Percentiles rank a stretch among this genome's conserved stretches.
Conservation (phyloP, 441 rosid species). For the Pelargonium fulgidum region DNA sequence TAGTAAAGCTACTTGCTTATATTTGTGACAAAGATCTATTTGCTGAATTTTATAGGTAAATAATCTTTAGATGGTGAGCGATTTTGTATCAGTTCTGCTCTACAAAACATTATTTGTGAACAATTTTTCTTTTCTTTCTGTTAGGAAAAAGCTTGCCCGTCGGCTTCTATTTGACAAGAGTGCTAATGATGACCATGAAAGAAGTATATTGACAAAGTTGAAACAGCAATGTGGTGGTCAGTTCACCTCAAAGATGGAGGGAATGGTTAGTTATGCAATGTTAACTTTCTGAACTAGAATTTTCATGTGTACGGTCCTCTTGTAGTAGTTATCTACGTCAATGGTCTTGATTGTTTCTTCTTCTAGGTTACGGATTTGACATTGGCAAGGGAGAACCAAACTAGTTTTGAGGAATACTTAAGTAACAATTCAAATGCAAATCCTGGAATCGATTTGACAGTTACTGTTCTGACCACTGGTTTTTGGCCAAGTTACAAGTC, state of each 20-base stretch:
- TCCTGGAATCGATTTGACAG: conserved; percentile 84
- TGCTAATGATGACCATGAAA: conserved; percentile 90
- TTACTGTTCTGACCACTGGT: conserved; percentile 92
- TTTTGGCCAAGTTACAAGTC: conserved; percentile 99
- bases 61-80: background rate
- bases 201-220: conserved; percentile 82
- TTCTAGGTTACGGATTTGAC: conserved; percentile 90
- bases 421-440: conserved; percentile 46
- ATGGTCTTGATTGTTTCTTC: background rate
- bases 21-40: conserved; percentile 87
- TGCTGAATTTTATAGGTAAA: conserved; percentile 81
- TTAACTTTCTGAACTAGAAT: conserved; percentile 2
- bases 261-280: conserved; percentile 58
- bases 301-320: too few species aligned
- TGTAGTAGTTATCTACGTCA: background rate
- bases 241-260: conserved; percentile 99
- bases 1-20: conserved; percentile 69
- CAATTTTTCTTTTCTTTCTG: background rate
- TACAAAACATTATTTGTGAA: too few species aligned
- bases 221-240: conserved; percentile 97
- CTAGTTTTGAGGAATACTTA: conserved; percentile 69
- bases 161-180: conserved; percentile 88
- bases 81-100: too few species aligned
- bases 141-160: conserved; percentile 87
- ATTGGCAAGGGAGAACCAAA: conserved; percentile 84